phyloP scores from a whole-genome alignment of 2,329 filamentous ascomycete genomes.

The Monosporascus sp. region DNA sequence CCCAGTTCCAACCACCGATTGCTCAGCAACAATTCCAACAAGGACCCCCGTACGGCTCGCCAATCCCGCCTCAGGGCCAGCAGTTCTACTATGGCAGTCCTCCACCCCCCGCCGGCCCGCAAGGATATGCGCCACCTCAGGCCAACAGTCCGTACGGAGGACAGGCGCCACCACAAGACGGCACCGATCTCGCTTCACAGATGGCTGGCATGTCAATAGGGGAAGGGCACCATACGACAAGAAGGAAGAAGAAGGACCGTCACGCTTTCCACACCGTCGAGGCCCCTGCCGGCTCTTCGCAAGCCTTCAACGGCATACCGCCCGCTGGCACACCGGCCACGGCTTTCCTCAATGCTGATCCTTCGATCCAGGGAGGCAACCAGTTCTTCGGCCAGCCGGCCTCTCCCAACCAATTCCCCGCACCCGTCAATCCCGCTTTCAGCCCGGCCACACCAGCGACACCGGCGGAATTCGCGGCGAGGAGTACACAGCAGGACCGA shows the following conservation, averaged over 20 bases:
- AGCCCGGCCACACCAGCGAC: constrained; percentile 37
- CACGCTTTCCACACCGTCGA: constrained; percentile 90
- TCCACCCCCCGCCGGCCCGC: constrained; percentile 25
- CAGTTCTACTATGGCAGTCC: constrained; percentile 34
- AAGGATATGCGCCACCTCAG: constrained; percentile 28
- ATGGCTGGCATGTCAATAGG: constrained; percentile 73
- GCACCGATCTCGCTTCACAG: constrained; percentile 57
- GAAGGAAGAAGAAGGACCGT: constrained; percentile 88
- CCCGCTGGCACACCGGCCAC: constrained; percentile 50
- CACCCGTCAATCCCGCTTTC: constrained; percentile 50
- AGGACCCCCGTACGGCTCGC: constrained; percentile 32
- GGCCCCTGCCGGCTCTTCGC: constrained; percentile 60
- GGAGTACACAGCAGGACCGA: constrained; percentile 31
- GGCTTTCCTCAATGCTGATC: constrained; percentile 54
- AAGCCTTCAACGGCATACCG: constrained; percentile 66
- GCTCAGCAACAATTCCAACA: constrained; percentile 52
- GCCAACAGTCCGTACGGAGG: constrained; percentile 25
- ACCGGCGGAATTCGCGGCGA: constrained; percentile 42
- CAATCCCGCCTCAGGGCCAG: constrained; percentile 28
- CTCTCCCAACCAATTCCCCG: constrained; percentile 58
- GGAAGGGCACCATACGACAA: constrained; percentile 44
- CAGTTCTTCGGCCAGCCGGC: constrained; percentile 43
- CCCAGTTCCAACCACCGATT: constrained; percentile 53
- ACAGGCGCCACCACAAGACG: constrained; percentile 36
- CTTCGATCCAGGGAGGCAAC: constrained; percentile 36